phyloP scores from a whole-genome alignment of 371 early-diverging fungal species.

The Mortierella sp. region DNA sequence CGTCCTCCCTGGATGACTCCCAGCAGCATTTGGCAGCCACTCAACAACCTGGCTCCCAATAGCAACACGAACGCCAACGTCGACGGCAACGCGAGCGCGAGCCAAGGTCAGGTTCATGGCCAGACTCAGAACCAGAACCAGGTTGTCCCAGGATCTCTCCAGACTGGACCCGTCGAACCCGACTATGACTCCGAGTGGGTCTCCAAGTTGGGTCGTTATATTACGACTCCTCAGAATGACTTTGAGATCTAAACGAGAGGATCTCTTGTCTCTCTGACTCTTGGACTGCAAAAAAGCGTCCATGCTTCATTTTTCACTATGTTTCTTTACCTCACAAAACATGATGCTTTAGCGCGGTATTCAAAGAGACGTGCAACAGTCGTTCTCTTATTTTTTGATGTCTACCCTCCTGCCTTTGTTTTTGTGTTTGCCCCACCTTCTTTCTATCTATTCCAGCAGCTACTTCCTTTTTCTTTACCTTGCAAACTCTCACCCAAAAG shows the following conservation, averaged over 20 bases:
- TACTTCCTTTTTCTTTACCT: background rate
- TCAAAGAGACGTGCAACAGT: background rate
- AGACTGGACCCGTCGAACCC: background rate
- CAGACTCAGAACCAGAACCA: background rate
- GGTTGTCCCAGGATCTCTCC: background rate
- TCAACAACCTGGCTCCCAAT: background rate
- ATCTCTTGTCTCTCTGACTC: background rate
- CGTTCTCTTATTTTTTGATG: background rate
- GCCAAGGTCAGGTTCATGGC: background rate
- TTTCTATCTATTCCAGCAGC: background rate
- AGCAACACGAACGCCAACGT: background rate
- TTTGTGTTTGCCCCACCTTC: background rate
- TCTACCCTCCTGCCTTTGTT: background rate
- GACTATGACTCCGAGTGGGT: constrained; percentile 38
- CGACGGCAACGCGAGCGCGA: background rate
- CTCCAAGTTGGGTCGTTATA: constrained; percentile 42
- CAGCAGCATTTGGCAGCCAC: background rate
- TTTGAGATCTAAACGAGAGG: constrained; percentile 33
- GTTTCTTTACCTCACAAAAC: background rate
- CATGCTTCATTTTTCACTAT: background rate
- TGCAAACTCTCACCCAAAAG: background rate
- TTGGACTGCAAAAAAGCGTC: background rate
- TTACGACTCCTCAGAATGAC: constrained; percentile 54
- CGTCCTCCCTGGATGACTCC: background rate
- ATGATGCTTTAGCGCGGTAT: background rate